Base-by-base conservation (phyloP, 306 rosid species). In the Corylus heterophylla region DNA sequence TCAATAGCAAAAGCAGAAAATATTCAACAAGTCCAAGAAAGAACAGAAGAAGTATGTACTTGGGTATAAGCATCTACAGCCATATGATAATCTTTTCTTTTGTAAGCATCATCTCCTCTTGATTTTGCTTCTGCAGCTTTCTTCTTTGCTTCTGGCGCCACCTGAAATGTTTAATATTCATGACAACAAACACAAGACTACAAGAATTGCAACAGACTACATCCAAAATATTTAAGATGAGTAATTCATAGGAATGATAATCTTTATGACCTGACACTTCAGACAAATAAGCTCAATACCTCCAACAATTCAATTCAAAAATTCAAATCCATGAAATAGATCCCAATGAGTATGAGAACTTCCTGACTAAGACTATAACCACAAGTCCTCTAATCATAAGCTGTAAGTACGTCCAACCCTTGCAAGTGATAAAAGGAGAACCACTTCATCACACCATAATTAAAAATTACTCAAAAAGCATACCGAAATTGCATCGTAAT, bases 21-120 rank as follows among this genome's bases (percentile, higher is more conserved):
- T 27, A 27, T 25, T 61, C 17, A 61, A 11, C 11, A 16, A 70
- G 55, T 39, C 37, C 50, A 66, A 22, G 25, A n/a, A 71, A 35
- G 75, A 78, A 31, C 35, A 69, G 74, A 39, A 75, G 49, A 71
- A 68, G 25, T 76, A 81, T 45, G 79, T 74, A 91, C 99, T 85
- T 93, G 99, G 7, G 99, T 96, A 74, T 96, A 96, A 71, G 90
- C 94, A 89, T 96, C 97, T 49, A 93, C 69, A 18, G 99, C 99
- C 27, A 52, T 76, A 27, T 68, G 81, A 80, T 74, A 87, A 70
- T 96, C 97, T 73, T 90, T 83, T 71, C 85, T 81, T 31, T 85
- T 81, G 87, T 90, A 96, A 83, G 99, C 98, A 76, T 96, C 98
- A 1, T 87, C 89, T 58, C 93, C 99, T 89, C 98, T 90, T 39